Percentiles rank a stretch among this genome's conserved stretches.
Conservation (phyloP, 2,329 filamentous ascomycete species). For the Colletotrichum somersetense region DNA sequence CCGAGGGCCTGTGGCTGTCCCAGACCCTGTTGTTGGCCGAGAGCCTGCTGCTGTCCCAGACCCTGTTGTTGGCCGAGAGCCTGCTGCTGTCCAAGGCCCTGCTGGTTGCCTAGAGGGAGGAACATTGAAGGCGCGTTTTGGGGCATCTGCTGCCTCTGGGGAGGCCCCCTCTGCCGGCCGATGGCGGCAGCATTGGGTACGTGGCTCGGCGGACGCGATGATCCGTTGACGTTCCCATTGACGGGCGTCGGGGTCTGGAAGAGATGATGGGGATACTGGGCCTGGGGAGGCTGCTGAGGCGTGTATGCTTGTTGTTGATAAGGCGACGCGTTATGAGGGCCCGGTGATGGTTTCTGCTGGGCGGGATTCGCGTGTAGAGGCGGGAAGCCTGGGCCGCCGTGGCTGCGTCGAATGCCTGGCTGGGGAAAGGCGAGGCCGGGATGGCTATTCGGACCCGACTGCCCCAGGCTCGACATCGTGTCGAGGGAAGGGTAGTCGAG, state of each 20-base stretch:
- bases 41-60: constrained; percentile 32
- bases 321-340: constrained; percentile 66
- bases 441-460: constrained; percentile 64
- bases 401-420: constrained; percentile 61
- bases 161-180: constrained; percentile 59
- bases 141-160: constrained; percentile 60
- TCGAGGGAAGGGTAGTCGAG: constrained; percentile 32
- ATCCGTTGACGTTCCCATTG: constrained; percentile 62
- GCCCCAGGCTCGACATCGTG: constrained; percentile 63
- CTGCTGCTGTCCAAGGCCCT: constrained; percentile 39
- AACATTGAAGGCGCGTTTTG: constrained; percentile 55
- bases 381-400: constrained; percentile 53
- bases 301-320: constrained; percentile 68
- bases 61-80: constrained; percentile 38
- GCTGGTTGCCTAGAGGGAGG: constrained; percentile 46
- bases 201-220: constrained; percentile 60
- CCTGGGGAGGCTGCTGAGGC: constrained; percentile 63
- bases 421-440: constrained; percentile 66
- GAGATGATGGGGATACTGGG: constrained; percentile 65
- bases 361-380: constrained; percentile 63
- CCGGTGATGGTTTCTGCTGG: constrained; percentile 66
- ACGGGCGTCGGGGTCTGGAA: constrained; percentile 63
- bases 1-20: constrained; percentile 21
- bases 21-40: too few species aligned
- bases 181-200: constrained; percentile 62